phyloP scores from a whole-genome alignment of 202 grass and related monocot species.

The Schoenoplectus triqueter region DNA sequence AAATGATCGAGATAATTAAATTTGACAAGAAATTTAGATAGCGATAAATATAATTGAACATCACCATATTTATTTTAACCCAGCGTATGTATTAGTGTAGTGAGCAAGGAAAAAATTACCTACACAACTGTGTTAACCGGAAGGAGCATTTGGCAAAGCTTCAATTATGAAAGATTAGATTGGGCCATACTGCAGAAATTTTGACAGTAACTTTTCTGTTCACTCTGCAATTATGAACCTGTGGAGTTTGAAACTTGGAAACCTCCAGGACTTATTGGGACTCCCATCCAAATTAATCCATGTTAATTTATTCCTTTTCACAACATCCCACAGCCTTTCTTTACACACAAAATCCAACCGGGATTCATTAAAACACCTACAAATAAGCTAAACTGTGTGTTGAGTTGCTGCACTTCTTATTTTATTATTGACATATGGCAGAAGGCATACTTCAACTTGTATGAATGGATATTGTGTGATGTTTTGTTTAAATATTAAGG shows the following conservation, averaged over 20 bases:
- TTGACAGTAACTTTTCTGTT: constrained; percentile 25
- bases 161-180: constrained; percentile 2
- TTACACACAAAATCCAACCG: background rate
- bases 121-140: background rate
- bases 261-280: background rate
- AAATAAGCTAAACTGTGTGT: background rate
- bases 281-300: background rate
- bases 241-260: constrained; percentile 15
- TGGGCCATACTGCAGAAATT: constrained; percentile 19
- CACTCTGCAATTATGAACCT: constrained; percentile 4
- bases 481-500: too few relatives aligned
- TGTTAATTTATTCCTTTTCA: too few relatives aligned
- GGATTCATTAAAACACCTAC: background rate
- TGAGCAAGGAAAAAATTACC: background rate
- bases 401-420: background rate
- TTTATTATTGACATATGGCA: too few relatives aligned
- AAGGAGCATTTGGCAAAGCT: background rate
- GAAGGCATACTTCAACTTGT: too few relatives aligned
- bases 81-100: background rate
- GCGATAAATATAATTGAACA: background rate
- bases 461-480: too few relatives aligned
- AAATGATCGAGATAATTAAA: background rate
- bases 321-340: background rate
- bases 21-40: background rate
- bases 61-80: background rate